A percentile compares a stretch with the other conserved stretches of the same genome.
Evolutionary conservation across 2,329 filamentous ascomycete genomes (phyloP).

Genomic region (Zymoseptoria ardabiliae): DNA sequence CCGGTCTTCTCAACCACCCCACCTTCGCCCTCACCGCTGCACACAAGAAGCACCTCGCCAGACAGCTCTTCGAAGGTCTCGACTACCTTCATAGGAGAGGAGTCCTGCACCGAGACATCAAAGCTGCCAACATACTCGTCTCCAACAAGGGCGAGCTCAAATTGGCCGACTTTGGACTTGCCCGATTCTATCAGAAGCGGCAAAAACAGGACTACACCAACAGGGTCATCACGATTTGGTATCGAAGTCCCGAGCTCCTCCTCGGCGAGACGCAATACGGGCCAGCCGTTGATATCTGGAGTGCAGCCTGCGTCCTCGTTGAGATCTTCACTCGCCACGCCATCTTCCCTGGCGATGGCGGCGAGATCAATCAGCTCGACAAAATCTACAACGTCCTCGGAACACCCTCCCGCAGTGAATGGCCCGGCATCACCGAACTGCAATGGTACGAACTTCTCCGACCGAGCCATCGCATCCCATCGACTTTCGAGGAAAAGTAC

Average conservation of each 20-base stretch:
- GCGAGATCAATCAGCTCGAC: slow-evolving; percentile 91
- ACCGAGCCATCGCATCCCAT: slow-evolving; percentile 64
- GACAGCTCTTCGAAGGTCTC: slow-evolving; percentile 86
- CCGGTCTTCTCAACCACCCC: slow-evolving; percentile 89
- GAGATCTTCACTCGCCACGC: slow-evolving; percentile 92
- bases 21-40: slow-evolving; percentile 75
- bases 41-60: slow-evolving; percentile 88
- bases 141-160: slow-evolving; percentile 85
- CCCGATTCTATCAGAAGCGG: slow-evolving; percentile 90
- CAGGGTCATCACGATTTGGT: slow-evolving; percentile 98
- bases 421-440: slow-evolving; percentile 88
- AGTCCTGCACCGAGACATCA: slow-evolving; percentile 96
- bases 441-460: slow-evolving; percentile 93
- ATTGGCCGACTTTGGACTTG: slow-evolving; percentile 90
- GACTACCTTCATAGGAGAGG: slow-evolving; percentile 88
- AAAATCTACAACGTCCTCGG: slow-evolving; percentile 93
- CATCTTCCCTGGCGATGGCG: slow-evolving; percentile 90
- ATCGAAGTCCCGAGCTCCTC: slow-evolving; percentile 81
- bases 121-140: slow-evolving; percentile 93
- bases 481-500: slow-evolving; percentile 77
- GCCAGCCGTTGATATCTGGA: slow-evolving; percentile 90
- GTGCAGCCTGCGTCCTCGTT: slow-evolving; percentile 89
- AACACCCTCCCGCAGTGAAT: slow-evolving; percentile 74
- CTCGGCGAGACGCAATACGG: slow-evolving; percentile 87
- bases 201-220: slow-evolving; percentile 94